Conservation (phyloP, 345 rosid genomes). For the Limnanthes douglasii region DNA sequence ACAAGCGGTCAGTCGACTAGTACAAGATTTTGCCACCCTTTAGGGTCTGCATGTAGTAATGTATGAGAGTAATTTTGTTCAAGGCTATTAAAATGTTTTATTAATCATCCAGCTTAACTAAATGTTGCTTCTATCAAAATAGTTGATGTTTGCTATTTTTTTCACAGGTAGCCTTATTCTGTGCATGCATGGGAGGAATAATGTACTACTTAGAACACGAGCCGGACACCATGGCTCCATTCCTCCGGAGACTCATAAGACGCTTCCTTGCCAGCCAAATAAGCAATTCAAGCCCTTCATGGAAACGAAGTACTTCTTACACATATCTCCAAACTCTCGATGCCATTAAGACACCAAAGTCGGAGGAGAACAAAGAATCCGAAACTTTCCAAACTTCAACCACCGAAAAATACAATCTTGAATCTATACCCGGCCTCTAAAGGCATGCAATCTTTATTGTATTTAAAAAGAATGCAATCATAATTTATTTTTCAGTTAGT, state of each 20-base stretch:
- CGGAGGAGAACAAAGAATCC: conserved; percentile 28
- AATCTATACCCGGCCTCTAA: conserved; percentile 88
- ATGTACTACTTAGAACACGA: conserved; percentile 94
- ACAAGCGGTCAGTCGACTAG: too few relatives aligned
- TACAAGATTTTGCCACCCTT: too few relatives aligned
- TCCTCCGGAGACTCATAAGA: conserved; percentile 76
- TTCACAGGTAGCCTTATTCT: conserved; percentile 78
- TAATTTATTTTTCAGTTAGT: too few relatives aligned
- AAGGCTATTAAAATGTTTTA: conserved; percentile 1
- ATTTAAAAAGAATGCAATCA: too few relatives aligned
- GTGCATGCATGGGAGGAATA: conserved; percentile 98
- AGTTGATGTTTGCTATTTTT: too few relatives aligned
- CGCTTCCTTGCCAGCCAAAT: conserved; percentile 94
- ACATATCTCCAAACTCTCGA: conserved; percentile 53
- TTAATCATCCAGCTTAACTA: too few relatives aligned
- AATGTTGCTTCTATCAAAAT: too few relatives aligned
- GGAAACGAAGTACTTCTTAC: conserved; percentile 46
- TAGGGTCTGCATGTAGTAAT: too few relatives aligned
- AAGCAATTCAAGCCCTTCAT: conserved; percentile 55
- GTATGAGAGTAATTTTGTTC: too few relatives aligned
- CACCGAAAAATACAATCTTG: conserved; percentile 66
- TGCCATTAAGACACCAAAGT: conserved; percentile 39
- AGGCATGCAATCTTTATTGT: too few relatives aligned
- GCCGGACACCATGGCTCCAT: conserved; percentile 95
- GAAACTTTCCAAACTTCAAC: conserved; percentile 29